These are phyloP conservation scores for Bathelium albidoporum DNA, from an alignment of 495 filamentous ascomycete genomes.

Conservation along the genomic window DNA sequence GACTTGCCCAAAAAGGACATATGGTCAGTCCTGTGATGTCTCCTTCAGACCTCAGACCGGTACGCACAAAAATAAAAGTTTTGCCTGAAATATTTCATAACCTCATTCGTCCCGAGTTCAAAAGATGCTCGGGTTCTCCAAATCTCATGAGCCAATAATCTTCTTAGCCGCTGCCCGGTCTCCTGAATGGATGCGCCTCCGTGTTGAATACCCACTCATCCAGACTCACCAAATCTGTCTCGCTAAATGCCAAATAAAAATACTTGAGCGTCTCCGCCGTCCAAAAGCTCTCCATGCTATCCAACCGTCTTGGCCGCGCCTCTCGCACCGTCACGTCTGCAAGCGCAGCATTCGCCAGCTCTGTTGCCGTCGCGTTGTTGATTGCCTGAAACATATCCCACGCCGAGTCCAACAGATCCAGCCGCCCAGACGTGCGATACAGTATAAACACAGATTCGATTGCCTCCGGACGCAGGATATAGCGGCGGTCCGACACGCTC, in stretches of 20 bases:
- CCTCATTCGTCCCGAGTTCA: too few species aligned
- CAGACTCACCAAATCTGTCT: slow-evolving; percentile 39
- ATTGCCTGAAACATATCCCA: slow-evolving; percentile 70
- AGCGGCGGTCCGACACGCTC: slow-evolving; percentile 32
- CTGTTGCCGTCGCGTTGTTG: slow-evolving; percentile 25
- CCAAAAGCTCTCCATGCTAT: slow-evolving; percentile 40
- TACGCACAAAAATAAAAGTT: too few species aligned
- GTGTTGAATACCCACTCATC: slow-evolving; percentile 50
- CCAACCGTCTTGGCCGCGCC: slow-evolving; percentile 7
- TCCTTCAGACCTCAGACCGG: too few species aligned
- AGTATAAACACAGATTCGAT: slow-evolving; percentile 55
- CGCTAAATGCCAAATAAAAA: slow-evolving; percentile 42
- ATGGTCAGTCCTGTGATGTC: too few species aligned
- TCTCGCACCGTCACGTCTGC: slow-evolving; percentile 23
- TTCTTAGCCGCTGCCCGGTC: slow-evolving; percentile 5
- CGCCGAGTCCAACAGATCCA: slow-evolving; percentile 53
- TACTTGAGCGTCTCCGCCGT: slow-evolving; percentile 45
- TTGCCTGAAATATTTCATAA: too few species aligned
- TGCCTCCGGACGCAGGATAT: slow-evolving; percentile 51
- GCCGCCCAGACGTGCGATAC: slow-evolving; percentile 64
- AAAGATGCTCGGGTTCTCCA: too few species aligned
- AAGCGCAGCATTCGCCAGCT: slow-evolving; percentile 29
- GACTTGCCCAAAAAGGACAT: too few species aligned
- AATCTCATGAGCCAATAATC: neutral
- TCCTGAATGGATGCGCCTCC: slow-evolving; percentile 40